Evolutionary conservation across 495 filamentous ascomycete species (phyloP).

Genomic region (Chaetomidium leptoderma): DNA sequence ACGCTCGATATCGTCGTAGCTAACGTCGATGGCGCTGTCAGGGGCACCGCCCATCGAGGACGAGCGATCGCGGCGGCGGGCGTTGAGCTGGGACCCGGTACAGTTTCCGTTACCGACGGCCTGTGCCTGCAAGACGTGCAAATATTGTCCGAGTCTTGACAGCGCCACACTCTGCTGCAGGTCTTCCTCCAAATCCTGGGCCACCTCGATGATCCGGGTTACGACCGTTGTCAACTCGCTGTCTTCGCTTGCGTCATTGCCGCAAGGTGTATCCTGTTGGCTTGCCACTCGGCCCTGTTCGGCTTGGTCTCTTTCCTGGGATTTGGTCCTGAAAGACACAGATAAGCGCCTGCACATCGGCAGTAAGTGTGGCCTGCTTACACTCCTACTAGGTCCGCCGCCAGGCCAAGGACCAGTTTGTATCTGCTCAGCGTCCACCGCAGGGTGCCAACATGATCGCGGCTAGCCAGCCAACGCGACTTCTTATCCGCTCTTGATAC

Average conservation of each 20-base stretch:
- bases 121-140: slow-evolving; percentile 31
- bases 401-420: slow-evolving; percentile 38
- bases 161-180: slow-evolving; percentile 34
- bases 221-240: slow-evolving; percentile 16
- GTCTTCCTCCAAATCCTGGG: slow-evolving; percentile 21
- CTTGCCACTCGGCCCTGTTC: background rate
- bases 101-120: slow-evolving; percentile 22
- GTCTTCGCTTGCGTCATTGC: slow-evolving; percentile 2
- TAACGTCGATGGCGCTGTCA: slow-evolving; percentile 43
- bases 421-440: slow-evolving; percentile 37
- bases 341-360: background rate
- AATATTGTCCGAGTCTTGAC: slow-evolving; percentile 34
- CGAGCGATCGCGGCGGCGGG: slow-evolving; percentile 11
- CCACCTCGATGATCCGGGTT: slow-evolving; percentile 14
- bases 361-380: slow-evolving; percentile 19
- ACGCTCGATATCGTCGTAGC: slow-evolving; percentile 21
- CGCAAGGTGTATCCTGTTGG: background rate
- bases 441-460: slow-evolving; percentile 34
- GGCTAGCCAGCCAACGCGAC: slow-evolving; percentile 37
- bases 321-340: slow-evolving; percentile 6
- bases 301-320: background rate
- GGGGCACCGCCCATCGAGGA: slow-evolving; percentile 37
- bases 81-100: slow-evolving; percentile 14
- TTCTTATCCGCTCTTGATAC: slow-evolving; percentile 39
- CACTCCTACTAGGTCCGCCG: slow-evolving; percentile 41